Base-by-base conservation (phyloP, 1,284 basidiomycete genomes). In the Malassezia pachydermatis region DNA sequence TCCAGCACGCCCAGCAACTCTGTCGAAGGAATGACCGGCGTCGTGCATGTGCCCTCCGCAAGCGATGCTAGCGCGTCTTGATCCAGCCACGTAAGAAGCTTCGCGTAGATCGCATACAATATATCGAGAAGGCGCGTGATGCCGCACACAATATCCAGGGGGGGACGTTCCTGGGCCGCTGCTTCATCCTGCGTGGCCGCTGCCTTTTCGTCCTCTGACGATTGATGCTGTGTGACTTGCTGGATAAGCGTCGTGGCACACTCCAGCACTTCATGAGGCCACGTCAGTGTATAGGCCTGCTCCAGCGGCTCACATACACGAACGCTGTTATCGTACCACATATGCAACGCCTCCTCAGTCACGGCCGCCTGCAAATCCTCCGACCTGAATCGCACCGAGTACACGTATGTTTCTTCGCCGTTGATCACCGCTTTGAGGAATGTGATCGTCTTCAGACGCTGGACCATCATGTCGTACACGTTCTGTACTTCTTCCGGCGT, bases 41-140 rank as follows among this genome's bases (percentile, higher is more conserved):
- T 10, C 11, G 22, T 16, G 23, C 32, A 27, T 14, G 16, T 22
- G n/a, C 28, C 20, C 16, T 33, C 42, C 16, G 32, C 24, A 24
- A 44, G 24, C 28, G 28, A 20, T 10, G 20, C 20, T 6, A 37
- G 35, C 34, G 27, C 10, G n/a, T 37, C 35, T 27, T 13, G 24
- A 14, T 50, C 48, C 9, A 50, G 34, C 27, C 48, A 50, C 10
- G 35, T 20, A 5, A 50, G 35, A 2, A 50, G 43, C 48, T 50
- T 50, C 35, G 41, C 41, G 27, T 50, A 50, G 10, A 50, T n/a
- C 36, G 28, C 42, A 23, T 30, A 14, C 36, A 50, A 19, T 22
- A 32, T 36, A 30, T 37, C 48, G 11, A 50, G 38, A 5, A 50
- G 11, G 9, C 28, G 11, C n/a, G 9, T n/a, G 19, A 50, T 16